These are phyloP conservation scores for Pyrenophora seminiperda DNA, from an alignment of 2,329 filamentous ascomycete species.

Conservation along the genomic window DNA sequence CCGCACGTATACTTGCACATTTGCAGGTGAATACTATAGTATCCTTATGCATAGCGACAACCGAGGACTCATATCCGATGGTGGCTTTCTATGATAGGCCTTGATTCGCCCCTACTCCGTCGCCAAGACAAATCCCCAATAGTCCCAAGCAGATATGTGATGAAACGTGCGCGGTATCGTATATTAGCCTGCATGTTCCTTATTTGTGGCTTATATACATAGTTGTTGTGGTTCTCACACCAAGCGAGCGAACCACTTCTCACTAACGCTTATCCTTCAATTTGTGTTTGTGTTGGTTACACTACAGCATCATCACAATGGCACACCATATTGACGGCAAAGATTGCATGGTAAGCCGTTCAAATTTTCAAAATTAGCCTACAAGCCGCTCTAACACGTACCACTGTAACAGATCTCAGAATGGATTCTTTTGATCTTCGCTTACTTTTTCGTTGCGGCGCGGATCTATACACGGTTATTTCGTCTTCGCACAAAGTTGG, in stretches of 20 bases:
- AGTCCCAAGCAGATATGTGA: conserved; percentile 1
- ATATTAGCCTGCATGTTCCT: conserved; percentile 1
- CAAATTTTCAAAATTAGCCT: background rate
- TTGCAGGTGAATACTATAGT: background rate
- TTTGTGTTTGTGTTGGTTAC: conserved; percentile 4
- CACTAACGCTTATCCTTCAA: conserved; percentile 1
- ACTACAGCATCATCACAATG: conserved; percentile 12
- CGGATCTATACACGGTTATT: conserved; percentile 23
- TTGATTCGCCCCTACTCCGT: background rate
- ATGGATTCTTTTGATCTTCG: conserved; percentile 25
- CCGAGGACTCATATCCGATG: conserved; percentile 6
- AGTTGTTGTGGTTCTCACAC: conserved; percentile 1
- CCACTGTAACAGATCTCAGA: conserved; percentile 22
- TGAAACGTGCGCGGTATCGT: background rate
- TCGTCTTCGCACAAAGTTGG: conserved; percentile 21
- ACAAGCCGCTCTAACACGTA: background rate
- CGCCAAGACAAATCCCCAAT: background rate
- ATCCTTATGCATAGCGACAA: conserved; percentile 1
- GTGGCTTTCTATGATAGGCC: conserved; percentile 4
- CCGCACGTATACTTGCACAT: conserved; percentile 3
- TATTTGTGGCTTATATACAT: conserved; percentile 9
- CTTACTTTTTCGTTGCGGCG: conserved; percentile 25
- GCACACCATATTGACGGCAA: conserved; percentile 24
- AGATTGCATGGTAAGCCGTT: conserved; percentile 24
- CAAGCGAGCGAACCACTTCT: conserved; percentile 9